Percentiles rank a stretch among this genome's conserved stretches.
Evolutionary conservation across 192 early-diverging fungal genomes (phyloP).

Genomic region (Phlyctochytrium arcticum): DNA sequence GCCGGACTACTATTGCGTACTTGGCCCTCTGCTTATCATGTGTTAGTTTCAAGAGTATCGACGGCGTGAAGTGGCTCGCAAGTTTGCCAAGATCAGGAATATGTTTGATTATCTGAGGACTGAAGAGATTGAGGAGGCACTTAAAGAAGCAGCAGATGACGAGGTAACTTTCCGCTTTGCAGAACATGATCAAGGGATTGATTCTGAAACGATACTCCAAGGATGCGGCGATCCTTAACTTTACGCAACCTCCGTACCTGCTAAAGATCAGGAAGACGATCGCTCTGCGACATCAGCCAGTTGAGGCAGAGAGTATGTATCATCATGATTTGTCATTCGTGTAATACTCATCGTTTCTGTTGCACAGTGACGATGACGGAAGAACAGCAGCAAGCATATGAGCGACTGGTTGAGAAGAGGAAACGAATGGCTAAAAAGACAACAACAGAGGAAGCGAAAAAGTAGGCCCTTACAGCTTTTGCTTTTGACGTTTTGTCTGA

Average conservation of each 20-base stretch:
- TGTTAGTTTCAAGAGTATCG: constrained; percentile 80
- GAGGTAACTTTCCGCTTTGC: constrained; percentile 48
- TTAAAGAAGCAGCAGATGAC: constrained; percentile 75
- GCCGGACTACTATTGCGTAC: neutral
- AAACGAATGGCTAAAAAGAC: constrained; percentile 75
- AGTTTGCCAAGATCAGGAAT: constrained; percentile 69
- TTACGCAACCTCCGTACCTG: constrained; percentile 73
- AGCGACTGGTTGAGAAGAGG: constrained; percentile 81
- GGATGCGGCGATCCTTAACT: constrained; percentile 84
- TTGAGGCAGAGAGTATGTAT: constrained; percentile 4
- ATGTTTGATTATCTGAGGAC: constrained; percentile 73
- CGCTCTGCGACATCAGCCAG: constrained; percentile 20
- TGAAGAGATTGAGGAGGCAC: constrained; percentile 82
- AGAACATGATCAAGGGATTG: neutral
- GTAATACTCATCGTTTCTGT: neutral
- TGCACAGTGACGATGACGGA: constrained; percentile 60
- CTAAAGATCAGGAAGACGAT: constrained; percentile 35
- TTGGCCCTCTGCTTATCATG: neutral
- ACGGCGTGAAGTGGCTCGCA: constrained; percentile 72
- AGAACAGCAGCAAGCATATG: constrained; percentile 81
- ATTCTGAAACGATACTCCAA: too few species aligned
- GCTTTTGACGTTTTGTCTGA: too few species aligned
- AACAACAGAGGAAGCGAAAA: constrained; percentile 68
- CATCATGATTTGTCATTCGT: neutral
- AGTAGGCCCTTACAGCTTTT: constrained; percentile 34